Conservation (phyloP, 441 rosid genomes). For the Macaranga tanarius region DNA sequence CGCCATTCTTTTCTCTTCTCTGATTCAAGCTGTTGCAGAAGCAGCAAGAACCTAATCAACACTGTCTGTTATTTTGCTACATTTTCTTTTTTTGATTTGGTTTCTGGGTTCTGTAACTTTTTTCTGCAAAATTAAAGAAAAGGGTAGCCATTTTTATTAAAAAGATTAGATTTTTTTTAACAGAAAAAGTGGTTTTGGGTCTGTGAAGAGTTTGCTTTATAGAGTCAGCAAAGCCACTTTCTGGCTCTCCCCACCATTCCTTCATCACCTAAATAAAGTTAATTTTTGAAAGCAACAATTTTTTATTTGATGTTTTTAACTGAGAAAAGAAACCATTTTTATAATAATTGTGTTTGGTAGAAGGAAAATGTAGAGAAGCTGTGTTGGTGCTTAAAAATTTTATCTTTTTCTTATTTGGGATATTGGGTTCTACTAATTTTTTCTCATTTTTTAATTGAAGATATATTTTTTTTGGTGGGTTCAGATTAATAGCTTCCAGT, state of each 20-base stretch:
- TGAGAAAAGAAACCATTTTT: slow-evolving; percentile 1
- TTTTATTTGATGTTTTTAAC: slow-evolving; percentile 12
- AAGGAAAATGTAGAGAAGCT: slow-evolving; percentile 35
- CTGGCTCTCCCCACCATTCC: slow-evolving; percentile 16
- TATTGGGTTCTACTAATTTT: slow-evolving; percentile 23
- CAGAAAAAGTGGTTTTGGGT: slow-evolving; percentile 33
- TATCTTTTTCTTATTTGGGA: slow-evolving; percentile 13
- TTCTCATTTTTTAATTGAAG: neutral
- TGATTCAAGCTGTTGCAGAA: neutral
- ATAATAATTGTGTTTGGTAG: slow-evolving; percentile 28
- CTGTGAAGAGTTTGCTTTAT: slow-evolving; percentile 32
- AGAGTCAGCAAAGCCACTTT: slow-evolving; percentile 41
- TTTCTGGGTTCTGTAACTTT: neutral
- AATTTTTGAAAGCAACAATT: neutral
- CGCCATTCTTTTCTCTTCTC: neutral
- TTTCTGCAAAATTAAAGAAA: neutral
- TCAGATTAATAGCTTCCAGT: slow-evolving; percentile 49
- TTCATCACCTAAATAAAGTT: neutral
- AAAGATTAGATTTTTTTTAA: slow-evolving; percentile 30
- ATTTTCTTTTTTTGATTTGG: neutral
- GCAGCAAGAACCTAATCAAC: too few relatives aligned
- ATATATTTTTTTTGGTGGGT: neutral
- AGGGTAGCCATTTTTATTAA: neutral
- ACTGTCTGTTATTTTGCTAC: neutral
- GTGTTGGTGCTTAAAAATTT: slow-evolving; percentile 23